Evolutionary conservation across 345 rosid species (phyloP).

Genomic region (Jatropha curcas): DNA sequence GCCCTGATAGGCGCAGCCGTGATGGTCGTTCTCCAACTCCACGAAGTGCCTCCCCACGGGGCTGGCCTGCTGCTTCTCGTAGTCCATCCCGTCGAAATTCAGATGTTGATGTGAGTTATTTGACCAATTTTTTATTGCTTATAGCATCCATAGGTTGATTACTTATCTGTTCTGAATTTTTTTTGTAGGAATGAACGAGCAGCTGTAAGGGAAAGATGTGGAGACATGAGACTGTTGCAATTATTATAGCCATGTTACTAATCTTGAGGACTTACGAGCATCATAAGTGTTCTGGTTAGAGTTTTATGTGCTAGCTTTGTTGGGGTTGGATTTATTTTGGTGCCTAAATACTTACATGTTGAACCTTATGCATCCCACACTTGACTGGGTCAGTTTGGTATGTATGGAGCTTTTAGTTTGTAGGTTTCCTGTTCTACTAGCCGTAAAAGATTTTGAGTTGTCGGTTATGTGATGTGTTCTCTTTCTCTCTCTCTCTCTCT

Average conservation of each 20-base stretch:
- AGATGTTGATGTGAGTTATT: conserved; percentile 32
- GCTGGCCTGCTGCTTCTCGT: conserved; percentile 36
- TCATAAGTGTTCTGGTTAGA: conserved; percentile 32
- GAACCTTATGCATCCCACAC: conserved; percentile 24
- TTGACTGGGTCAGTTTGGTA: conserved; percentile 17
- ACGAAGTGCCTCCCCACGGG: conserved; percentile 39
- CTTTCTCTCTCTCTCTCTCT: background rate
- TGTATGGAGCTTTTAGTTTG: conserved; percentile 18
- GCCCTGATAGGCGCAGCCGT: conserved; percentile 37
- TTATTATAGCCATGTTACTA: conserved; percentile 32
- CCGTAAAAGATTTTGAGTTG: conserved; percentile 17
- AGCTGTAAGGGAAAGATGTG: conserved; percentile 12
- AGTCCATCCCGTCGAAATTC: conserved; percentile 33
- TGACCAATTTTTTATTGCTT: background rate
- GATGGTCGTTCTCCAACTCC: conserved; percentile 35
- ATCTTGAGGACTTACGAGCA: conserved; percentile 17
- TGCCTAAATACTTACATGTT: conserved; percentile 33
- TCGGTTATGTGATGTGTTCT: conserved; percentile 3
- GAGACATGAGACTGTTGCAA: conserved; percentile 27
- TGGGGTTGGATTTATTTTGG: conserved; percentile 30
- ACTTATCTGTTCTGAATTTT: conserved; percentile 14
- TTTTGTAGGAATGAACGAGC: conserved; percentile 54
- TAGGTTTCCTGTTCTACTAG: conserved; percentile 16
- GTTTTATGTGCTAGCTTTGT: conserved; percentile 30
- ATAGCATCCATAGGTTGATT: conserved; percentile 1